Base-by-base conservation (phyloP, 2,329 filamentous ascomycete species). In the Paecilomyces fulvus region DNA sequence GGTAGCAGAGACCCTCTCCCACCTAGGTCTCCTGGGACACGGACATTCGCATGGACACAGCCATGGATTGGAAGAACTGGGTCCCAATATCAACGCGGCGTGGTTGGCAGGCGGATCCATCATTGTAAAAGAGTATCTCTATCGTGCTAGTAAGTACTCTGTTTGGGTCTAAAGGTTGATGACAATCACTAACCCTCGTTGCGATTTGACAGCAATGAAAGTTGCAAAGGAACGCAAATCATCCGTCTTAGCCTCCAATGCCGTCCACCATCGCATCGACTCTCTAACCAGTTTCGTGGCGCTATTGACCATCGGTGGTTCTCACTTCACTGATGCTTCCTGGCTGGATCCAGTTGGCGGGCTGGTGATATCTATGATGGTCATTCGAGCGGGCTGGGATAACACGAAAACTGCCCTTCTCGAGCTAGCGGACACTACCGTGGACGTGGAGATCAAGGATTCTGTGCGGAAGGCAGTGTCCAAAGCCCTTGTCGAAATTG, bases 261-360 rank as follows among this genome's bases (percentile, higher is more conserved):
- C 94, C 58, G 82, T 97, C 62, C 94, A 99, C 75, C 94, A 97
- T 77, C 90, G 94, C 59, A 87, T 99, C 69, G 94, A 99, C 74
- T 96, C 91, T 57, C 81, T 96, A 56, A 99, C 94, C 1, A 92
- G 92, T 62, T 89, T 97, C 65, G 94, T 97, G 56, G 95, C 94
- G 1, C 81, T 97, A 30, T 80, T 88, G 56, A 92, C 90, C 23
- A 96, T 99, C 65, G 84, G 90, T 17, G 92, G 91, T 49, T 91
- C 92, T 51, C 95, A 97, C 72, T 80, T 96, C 61, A 81, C 86
- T 56, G 87, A 92, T 66, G 92, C 92, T 54, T 83, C 88, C 30
- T 97, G 94, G 92, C 80, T 97, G 53, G 94, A 99, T 72, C 92
- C 94, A 9, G 88, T 97, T 30, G 94, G 94, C 55, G 92, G 94